Base-by-base conservation (phyloP, 306 rosid genomes). In the Pueraria montana region DNA sequence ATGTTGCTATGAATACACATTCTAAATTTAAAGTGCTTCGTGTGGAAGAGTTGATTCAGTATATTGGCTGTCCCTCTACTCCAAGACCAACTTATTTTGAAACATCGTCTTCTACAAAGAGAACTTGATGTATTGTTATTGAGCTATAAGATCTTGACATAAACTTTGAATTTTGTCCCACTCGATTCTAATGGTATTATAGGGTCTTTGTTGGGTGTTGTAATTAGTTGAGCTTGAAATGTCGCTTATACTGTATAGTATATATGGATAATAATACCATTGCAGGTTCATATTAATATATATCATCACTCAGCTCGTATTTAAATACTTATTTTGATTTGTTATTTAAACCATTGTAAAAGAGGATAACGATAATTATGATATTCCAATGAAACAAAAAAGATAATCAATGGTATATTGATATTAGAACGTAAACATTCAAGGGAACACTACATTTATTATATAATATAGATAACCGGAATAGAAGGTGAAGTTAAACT, bases 11-110 rank as follows among this genome's bases (percentile, higher is more conserved):
- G 4, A 20, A 40, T 3, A 4, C 52, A 10, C 30, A 12, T 67
- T 30, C 17, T 20, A 67, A 40, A 67, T 67, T 67, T 67, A 2
- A 67, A 40, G 53, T 67, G 52, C 74, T 40, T 0, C 34, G 18
- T 67, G 52, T 67, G 2, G 52, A 67, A 21, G 74, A 69, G 0
- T 43, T 42, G 5, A 13, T 69, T 67, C 74, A 42, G 11, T 21
- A 0, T 23, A 69, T 69, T 42, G 18, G 55, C 55, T 43, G 74
- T 36, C 74, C 74, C 5, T 69, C 74, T 5, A 68, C 53, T 21
- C 53, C 74, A 68, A 68, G 2, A 42, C 74, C 74, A 18, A 67
- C 73, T 67, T 67, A 38, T 67, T 67, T 67, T 38, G 50, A 67
- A 66, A 38, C n/a, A 10, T n/a, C 50, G 2, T 66, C 72, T 20